phyloP scores from a whole-genome alignment of 768 basidiomycete genomes.

The Pleurotus tuoliensis region DNA sequence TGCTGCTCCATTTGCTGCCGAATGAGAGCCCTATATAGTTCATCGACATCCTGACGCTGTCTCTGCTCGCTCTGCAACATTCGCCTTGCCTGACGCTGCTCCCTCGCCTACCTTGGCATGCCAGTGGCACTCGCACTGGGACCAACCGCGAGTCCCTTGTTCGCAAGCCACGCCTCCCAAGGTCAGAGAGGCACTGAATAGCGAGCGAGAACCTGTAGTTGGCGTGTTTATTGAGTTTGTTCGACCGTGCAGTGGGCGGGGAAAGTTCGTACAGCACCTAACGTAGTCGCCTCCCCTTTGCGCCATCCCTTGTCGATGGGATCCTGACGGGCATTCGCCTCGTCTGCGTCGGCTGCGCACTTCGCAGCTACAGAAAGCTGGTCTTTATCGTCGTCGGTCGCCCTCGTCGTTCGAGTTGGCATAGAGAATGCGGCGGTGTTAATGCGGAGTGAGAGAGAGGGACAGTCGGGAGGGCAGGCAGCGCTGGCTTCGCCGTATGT shows the following conservation, averaged over 20 bases:
- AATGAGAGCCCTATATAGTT: slow-evolving; percentile 55
- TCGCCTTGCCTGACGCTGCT: slow-evolving; percentile 64
- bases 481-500: no score
- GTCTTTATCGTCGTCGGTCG: no score
- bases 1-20: slow-evolving; percentile 33
- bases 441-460: slow-evolving; percentile 20
- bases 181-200: slow-evolving; percentile 96
- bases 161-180: slow-evolving; percentile 91
- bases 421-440: no score
- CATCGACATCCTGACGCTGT: slow-evolving; percentile 56
- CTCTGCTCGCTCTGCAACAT: slow-evolving; percentile 47
- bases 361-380: no score
- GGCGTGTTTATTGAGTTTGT: slow-evolving; percentile 73
- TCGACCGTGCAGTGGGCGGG: slow-evolving; percentile 55
- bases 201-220: slow-evolving; percentile 89
- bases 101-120: slow-evolving; percentile 67
- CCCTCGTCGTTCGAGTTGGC: no score
- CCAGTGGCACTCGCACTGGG: slow-evolving; percentile 77
- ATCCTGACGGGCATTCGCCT: no score
- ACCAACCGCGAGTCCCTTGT: slow-evolving; percentile 82
- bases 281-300: no score
- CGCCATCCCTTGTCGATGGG: no score
- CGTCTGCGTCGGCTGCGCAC: no score
- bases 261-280: slow-evolving; percentile 68
- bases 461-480: no score